phyloP scores from a whole-genome alignment of 805 yeast species.

The Zygosaccharomyces pseudorouxii region DNA sequence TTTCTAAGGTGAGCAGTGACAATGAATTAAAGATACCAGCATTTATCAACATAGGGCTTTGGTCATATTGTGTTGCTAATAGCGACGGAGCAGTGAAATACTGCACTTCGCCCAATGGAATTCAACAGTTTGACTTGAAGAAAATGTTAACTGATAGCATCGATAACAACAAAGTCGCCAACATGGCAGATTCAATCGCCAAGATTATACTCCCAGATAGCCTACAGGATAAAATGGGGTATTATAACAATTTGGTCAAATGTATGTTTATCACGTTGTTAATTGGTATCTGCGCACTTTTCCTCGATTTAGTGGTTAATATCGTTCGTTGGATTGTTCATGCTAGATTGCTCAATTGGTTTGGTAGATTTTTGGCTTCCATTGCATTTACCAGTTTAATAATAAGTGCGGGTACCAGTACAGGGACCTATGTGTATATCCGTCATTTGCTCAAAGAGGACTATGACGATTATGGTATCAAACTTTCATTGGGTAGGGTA shows the following conservation, averaged over 20 bases:
- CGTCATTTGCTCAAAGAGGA: slow-evolving; percentile 48
- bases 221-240: slow-evolving; percentile 43
- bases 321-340: slow-evolving; percentile 35
- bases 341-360: slow-evolving; percentile 44
- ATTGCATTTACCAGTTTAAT: slow-evolving; percentile 39
- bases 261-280: slow-evolving; percentile 56
- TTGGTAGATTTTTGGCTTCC: slow-evolving; percentile 43
- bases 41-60: slow-evolving; percentile 51
- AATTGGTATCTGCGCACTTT: slow-evolving; percentile 44
- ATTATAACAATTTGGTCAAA: slow-evolving; percentile 46
- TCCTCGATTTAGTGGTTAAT: slow-evolving; percentile 39
- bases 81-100: slow-evolving; percentile 16
- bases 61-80: slow-evolving; percentile 58
- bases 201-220: slow-evolving; percentile 50
- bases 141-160: slow-evolving; percentile 26
- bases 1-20: slow-evolving; percentile 4
- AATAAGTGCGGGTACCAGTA: slow-evolving; percentile 51
- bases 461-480: slow-evolving; percentile 48
- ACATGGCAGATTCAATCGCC: slow-evolving; percentile 21
- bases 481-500: slow-evolving; percentile 44
- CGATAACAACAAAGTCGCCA: slow-evolving; percentile 24
- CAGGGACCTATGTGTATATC: slow-evolving; percentile 55
- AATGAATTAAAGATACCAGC: slow-evolving; percentile 37
- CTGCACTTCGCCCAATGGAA: slow-evolving; percentile 32
- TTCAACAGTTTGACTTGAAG: slow-evolving; percentile 28